A percentile compares a stretch with the other conserved stretches of the same genome.
Evolutionary conservation across 2,329 filamentous ascomycete species (phyloP).

Genomic region (Decorospora gaudefroyi): DNA sequence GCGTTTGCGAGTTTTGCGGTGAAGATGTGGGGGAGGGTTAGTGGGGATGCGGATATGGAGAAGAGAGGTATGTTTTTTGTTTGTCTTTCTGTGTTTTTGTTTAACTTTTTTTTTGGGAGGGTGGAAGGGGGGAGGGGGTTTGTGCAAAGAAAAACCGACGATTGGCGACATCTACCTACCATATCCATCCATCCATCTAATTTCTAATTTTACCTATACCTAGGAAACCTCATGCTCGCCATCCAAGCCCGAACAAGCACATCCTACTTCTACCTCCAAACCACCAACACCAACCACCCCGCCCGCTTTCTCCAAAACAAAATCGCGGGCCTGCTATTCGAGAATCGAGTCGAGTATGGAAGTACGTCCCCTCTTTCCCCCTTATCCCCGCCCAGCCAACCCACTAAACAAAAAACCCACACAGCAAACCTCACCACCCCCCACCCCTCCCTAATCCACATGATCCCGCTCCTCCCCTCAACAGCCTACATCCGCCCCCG

Average conservation of each 20-base stretch:
- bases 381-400: background rate
- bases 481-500: constrained; percentile 68
- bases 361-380: constrained; percentile 77
- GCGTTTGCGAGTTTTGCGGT: constrained; percentile 83
- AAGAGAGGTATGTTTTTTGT: constrained; percentile 61
- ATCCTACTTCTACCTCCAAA: constrained; percentile 80
- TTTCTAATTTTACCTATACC: too few species aligned
- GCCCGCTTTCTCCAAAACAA: constrained; percentile 80
- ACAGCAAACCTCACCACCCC: constrained; percentile 75
- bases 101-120: too few species aligned
- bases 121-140: too few species aligned
- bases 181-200: too few species aligned
- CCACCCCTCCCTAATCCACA: constrained; percentile 71
- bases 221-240: constrained; percentile 81
- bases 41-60: constrained; percentile 77
- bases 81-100: too few species aligned
- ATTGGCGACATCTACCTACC: too few species aligned
- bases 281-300: constrained; percentile 72
- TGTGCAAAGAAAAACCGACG: too few species aligned
- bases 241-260: constrained; percentile 74
- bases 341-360: constrained; percentile 93
- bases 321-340: constrained; percentile 72
- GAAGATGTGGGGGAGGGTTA: constrained; percentile 89
- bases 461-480: constrained; percentile 74
- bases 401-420: background rate